phyloP scores from a whole-genome alignment of 495 filamentous ascomycete genomes.

The Aspergillus bertholletiae region DNA sequence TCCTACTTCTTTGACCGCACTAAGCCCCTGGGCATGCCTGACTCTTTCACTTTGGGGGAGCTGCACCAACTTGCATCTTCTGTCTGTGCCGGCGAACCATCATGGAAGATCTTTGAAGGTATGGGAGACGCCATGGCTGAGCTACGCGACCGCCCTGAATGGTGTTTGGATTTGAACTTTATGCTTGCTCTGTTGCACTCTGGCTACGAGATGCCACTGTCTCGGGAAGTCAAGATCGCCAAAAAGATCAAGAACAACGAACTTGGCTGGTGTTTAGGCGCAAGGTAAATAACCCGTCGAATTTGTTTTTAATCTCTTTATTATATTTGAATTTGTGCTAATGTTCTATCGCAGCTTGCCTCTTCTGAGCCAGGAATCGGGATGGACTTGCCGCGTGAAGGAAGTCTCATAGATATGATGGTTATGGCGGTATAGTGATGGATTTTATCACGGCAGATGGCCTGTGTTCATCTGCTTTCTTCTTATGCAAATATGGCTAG shows the following conservation, averaged over 20 bases:
- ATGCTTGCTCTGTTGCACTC: slow-evolving; percentile 91
- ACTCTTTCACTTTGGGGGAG: slow-evolving; percentile 86
- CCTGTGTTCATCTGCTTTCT: slow-evolving; percentile 6
- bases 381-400: slow-evolving; percentile 73
- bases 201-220: slow-evolving; percentile 96
- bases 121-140: slow-evolving; percentile 70
- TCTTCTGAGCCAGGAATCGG: slow-evolving; percentile 65
- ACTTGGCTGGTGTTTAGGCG: slow-evolving; percentile 95
- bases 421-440: slow-evolving; percentile 13
- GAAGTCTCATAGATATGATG: slow-evolving; percentile 47
- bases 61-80: slow-evolving; percentile 76
- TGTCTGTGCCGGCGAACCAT: slow-evolving; percentile 74
- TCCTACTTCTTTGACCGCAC: slow-evolving; percentile 97
- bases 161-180: slow-evolving; percentile 92
- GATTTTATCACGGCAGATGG: slow-evolving; percentile 2
- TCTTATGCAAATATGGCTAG: slow-evolving; percentile 24
- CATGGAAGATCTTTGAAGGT: slow-evolving; percentile 74
- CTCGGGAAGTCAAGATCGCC: slow-evolving; percentile 91
- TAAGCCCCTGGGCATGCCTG: slow-evolving; percentile 87
- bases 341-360: slow-evolving; percentile 57
- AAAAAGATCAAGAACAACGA: slow-evolving; percentile 99
- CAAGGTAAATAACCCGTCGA: slow-evolving; percentile 60
- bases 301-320: background rate
- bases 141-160: slow-evolving; percentile 75
- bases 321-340: slow-evolving; percentile 19